A percentile compares a stretch with the other conserved stretches of the same genome.
Conservation (phyloP, 352 stramenopile species). For the Phytophthora ramorum region DNA sequence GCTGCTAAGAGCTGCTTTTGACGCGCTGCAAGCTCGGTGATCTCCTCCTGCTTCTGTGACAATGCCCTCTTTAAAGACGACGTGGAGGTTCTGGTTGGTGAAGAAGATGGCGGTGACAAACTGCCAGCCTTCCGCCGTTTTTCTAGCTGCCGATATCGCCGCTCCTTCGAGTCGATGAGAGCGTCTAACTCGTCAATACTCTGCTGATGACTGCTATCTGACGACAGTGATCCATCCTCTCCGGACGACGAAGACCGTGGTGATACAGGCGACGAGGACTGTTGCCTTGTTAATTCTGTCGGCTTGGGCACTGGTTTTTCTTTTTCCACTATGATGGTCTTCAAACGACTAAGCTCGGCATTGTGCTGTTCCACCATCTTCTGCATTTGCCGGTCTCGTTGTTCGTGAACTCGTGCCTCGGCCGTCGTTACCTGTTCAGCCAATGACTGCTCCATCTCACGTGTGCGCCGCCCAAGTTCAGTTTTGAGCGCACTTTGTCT, state of each 20-base stretch:
- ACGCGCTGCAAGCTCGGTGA: slow-evolving; percentile 36
- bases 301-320: slow-evolving; percentile 9
- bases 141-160: slow-evolving; percentile 26
- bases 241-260: slow-evolving; percentile 16
- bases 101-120: slow-evolving; percentile 13
- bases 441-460: slow-evolving; percentile 42
- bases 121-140: slow-evolving; percentile 23
- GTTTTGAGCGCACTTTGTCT: slow-evolving; percentile 25
- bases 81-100: slow-evolving; percentile 23
- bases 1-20: slow-evolving; percentile 49
- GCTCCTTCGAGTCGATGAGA: slow-evolving; percentile 46
- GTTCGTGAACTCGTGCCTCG: slow-evolving; percentile 44
- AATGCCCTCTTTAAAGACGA: slow-evolving; percentile 39
- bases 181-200: slow-evolving; percentile 51
- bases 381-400: slow-evolving; percentile 44
- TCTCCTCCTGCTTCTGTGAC: slow-evolving; percentile 49
- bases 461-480: slow-evolving; percentile 33
- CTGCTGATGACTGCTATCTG: slow-evolving; percentile 28
- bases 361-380: slow-evolving; percentile 54
- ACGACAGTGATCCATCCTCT: slow-evolving; percentile 20
- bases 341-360: slow-evolving; percentile 38
- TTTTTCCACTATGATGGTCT: slow-evolving; percentile 19
- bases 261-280: slow-evolving; percentile 35
- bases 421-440: slow-evolving; percentile 39
- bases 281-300: slow-evolving; percentile 19